These are phyloP conservation scores for Moniliophthora roreri DNA, from an alignment of 1,284 basidiomycete species.

Conservation along the genomic window DNA sequence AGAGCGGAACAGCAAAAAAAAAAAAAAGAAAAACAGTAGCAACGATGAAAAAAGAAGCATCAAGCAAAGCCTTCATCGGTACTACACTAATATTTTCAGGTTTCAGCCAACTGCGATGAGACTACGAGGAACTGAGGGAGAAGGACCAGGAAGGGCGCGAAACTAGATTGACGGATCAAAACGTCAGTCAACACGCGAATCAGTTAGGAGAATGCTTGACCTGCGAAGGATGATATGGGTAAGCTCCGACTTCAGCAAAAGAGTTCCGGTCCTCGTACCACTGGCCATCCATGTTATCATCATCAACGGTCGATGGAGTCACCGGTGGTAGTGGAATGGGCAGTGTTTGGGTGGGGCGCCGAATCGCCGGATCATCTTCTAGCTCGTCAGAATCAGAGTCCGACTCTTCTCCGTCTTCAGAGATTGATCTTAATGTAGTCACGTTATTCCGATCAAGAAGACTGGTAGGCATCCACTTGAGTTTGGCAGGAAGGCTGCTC, in stretches of 20 bases:
- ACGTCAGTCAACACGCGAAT: neutral
- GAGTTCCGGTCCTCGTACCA: slow-evolving; percentile 14
- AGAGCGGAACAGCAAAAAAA: too few species aligned
- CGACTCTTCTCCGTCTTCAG: slow-evolving; percentile 7
- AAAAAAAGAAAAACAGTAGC: too few species aligned
- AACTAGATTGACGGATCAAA: slow-evolving; percentile 1
- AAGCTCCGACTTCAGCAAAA: slow-evolving; percentile 1
- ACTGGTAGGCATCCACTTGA: slow-evolving; percentile 15
- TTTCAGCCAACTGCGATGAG: neutral
- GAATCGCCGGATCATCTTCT: slow-evolving; percentile 8
- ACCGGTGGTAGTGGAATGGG: slow-evolving; percentile 10
- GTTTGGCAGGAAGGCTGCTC: neutral
- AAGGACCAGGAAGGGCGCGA: neutral
- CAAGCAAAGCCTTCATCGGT: too few species aligned
- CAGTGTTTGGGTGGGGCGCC: neutral
- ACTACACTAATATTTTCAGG: too few species aligned
- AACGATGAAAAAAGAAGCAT: too few species aligned
- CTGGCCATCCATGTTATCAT: neutral
- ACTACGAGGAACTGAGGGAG: neutral
- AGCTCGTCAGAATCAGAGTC: slow-evolving; percentile 10
- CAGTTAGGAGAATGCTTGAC: slow-evolving; percentile 3
- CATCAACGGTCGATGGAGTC: neutral
- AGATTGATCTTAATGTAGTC: slow-evolving; percentile 1
- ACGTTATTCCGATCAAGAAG: slow-evolving; percentile 9
- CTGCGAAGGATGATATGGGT: slow-evolving; percentile 13